Conservation (phyloP, 768 basidiomycete species). For the Kwoniella bestiolae region DNA sequence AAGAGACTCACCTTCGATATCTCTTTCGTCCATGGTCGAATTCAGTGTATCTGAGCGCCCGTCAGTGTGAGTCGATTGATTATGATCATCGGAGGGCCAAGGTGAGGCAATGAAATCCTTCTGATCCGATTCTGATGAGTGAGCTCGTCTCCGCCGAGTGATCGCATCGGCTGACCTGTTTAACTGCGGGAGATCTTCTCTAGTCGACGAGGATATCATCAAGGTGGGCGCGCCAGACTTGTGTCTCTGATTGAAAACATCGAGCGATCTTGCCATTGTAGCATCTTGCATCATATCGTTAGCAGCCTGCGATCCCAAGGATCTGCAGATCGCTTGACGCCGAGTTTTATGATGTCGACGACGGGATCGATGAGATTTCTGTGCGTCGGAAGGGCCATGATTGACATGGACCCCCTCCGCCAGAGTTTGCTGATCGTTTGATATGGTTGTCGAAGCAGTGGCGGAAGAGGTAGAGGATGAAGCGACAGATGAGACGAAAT, state of each 20-base stretch:
- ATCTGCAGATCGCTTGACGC: not conserved
- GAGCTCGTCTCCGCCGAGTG: not conserved
- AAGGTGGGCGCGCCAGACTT: conserved; percentile 12
- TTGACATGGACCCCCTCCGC: no score
- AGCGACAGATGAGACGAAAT: not conserved
- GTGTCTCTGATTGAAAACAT: conserved; percentile 3
- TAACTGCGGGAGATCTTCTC: conserved; percentile 7
- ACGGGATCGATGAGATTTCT: not conserved
- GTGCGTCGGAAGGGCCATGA: no score
- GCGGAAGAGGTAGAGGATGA: not conserved
- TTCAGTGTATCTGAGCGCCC: no score
- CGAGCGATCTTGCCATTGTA: conserved; percentile 10
- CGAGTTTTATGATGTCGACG: not conserved
- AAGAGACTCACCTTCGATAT: conserved; percentile 1
- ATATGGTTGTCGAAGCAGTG: no score
- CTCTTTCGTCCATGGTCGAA: not conserved
- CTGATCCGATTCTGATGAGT: not conserved
- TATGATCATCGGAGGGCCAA: no score
- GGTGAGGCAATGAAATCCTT: no score
- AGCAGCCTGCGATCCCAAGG: conserved; percentile 9
- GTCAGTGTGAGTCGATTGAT: no score
- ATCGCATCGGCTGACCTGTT: not conserved
- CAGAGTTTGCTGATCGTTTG: no score
- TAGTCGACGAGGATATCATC: not conserved
- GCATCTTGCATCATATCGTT: conserved; percentile 2